Conservation (phyloP, 1,284 basidiomycete genomes). For the Mixia osmundae region DNA sequence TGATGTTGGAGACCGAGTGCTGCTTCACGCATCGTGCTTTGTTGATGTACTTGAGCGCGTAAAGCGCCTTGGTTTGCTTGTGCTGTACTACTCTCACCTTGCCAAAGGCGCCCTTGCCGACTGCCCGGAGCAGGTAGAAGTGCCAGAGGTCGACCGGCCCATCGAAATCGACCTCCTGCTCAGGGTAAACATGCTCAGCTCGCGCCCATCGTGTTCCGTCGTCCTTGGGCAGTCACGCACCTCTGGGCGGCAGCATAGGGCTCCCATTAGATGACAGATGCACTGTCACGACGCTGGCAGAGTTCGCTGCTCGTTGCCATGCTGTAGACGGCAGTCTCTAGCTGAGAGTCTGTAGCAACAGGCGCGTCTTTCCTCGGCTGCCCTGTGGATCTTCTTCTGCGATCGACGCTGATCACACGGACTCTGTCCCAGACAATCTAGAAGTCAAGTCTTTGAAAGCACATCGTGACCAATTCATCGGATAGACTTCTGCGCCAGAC, state of each 20-base stretch:
- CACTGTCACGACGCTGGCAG: too few species aligned
- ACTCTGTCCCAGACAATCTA: too few species aligned
- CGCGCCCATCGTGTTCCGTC: neutral
- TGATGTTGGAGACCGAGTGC: constrained; percentile 89
- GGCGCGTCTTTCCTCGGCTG: too few species aligned
- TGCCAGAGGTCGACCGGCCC: constrained; percentile 93
- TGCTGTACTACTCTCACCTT: constrained; percentile 98
- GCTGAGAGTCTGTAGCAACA: too few species aligned
- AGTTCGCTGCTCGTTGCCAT: too few species aligned
- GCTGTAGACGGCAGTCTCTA: too few species aligned
- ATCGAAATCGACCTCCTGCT: constrained; percentile 87
- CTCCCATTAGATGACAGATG: too few species aligned
- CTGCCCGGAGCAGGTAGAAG: constrained; percentile 69
- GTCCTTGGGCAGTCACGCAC: constrained; percentile 15
- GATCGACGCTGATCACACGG: too few species aligned
- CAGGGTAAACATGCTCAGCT: neutral
- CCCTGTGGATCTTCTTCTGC: too few species aligned
- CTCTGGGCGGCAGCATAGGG: constrained; percentile 31
- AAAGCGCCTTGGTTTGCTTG: constrained; percentile 82
- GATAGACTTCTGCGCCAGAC: too few species aligned
- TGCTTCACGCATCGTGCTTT: constrained; percentile 79
- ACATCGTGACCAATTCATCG: too few species aligned
- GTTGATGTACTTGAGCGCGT: constrained; percentile 98
- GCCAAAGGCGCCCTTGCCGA: constrained; percentile 94
- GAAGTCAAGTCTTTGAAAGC: too few species aligned